Base-by-base conservation (phyloP, 495 filamentous ascomycete species). In the Daldinia caldariorum region DNA sequence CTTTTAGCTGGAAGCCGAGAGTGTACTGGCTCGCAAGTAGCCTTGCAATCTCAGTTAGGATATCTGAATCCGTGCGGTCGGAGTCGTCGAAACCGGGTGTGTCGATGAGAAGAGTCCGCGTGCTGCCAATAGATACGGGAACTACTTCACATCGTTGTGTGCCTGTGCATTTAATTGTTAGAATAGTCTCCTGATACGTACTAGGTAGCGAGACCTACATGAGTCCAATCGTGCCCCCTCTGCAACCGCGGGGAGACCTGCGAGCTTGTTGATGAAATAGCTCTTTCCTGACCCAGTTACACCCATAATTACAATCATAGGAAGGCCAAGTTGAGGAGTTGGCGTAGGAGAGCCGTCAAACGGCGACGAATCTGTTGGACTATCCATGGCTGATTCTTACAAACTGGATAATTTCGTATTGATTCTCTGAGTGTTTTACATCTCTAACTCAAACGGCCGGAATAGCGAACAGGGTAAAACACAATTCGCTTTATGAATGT, bases 31-130 rank as follows among this genome's bases (percentile, higher is more conserved):
- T 56, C 1, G 63, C 62, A 38, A 84, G 71, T 35, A 72, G 80
- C 6, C 45, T 58, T 14, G 80, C 71, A 20, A 83, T 80, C 8
- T 79, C 70, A 5, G 63, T 63, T 4, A 86, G 77, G 8, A 83
- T 72, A 6, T 83, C 79, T 4, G 76, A 69, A 37, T 84, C 83
- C 6, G 71, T 76, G 0, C 78, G 71, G n/a, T 67, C 71, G 4
- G 82, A 83, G 69, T 86, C 84, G 65, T 86, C 77, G 51, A 86
- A 86, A 18, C 84, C 84, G 6, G 83, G 84, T 0, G 83, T 86
- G 64, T 86, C 84, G 45, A 86, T 74, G 3, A 86, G 72, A 32
- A 70, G 73, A 18, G 82, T 62, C 1, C 34, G 53, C 6, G 70
- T 51, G 4, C 39, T 35, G 12, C 41, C 37, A 18, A 64, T 31